phyloP scores from a whole-genome alignment of 495 filamentous ascomycete species.

The Trichoderma orchidacearum region DNA sequence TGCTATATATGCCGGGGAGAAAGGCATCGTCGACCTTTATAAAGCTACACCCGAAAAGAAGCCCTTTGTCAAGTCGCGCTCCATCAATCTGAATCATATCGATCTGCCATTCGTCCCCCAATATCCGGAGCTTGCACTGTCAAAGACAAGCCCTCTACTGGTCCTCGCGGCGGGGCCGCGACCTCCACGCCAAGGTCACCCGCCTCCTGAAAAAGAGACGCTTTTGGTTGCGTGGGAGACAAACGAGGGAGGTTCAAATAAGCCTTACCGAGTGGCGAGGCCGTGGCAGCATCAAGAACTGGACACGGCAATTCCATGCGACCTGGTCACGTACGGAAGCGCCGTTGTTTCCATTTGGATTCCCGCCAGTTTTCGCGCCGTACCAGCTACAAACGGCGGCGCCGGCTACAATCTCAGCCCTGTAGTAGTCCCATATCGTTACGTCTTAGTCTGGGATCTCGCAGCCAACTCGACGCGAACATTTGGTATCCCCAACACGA shows the following conservation, averaged over 20 bases:
- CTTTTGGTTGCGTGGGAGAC: constrained; percentile 21
- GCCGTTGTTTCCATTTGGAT: constrained; percentile 23
- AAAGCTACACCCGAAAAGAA: constrained; percentile 58
- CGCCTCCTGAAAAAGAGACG: constrained; percentile 18
- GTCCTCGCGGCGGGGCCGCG: constrained; percentile 20
- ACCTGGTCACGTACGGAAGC: constrained; percentile 17
- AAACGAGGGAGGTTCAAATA: constrained; percentile 4
- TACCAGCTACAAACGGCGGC: constrained; percentile 11
- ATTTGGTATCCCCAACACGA: constrained; percentile 20
- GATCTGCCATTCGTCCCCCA: constrained; percentile 18
- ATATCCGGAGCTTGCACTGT: constrained; percentile 22
- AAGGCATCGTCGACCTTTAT: constrained; percentile 39
- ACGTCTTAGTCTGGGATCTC: constrained; percentile 23
- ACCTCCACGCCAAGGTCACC: constrained; percentile 16
- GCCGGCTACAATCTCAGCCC: constrained; percentile 16
- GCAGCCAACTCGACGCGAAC: constrained; percentile 15
- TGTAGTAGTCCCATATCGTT: constrained; percentile 12
- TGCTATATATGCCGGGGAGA: constrained; percentile 14
- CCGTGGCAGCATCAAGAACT: constrained; percentile 22
- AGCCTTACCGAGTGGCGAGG: constrained; percentile 18
- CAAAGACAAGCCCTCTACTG: constrained; percentile 17
- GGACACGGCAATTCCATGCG: constrained; percentile 18
- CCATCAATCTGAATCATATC: constrained; percentile 42
- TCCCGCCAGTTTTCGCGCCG: constrained; percentile 17
- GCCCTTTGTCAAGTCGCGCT: constrained; percentile 52